Evolutionary conservation across 495 filamentous ascomycete genomes (phyloP), one percentile per base, ranked within the genome.

Genomic region (Bryoglossum gracile): DNA sequence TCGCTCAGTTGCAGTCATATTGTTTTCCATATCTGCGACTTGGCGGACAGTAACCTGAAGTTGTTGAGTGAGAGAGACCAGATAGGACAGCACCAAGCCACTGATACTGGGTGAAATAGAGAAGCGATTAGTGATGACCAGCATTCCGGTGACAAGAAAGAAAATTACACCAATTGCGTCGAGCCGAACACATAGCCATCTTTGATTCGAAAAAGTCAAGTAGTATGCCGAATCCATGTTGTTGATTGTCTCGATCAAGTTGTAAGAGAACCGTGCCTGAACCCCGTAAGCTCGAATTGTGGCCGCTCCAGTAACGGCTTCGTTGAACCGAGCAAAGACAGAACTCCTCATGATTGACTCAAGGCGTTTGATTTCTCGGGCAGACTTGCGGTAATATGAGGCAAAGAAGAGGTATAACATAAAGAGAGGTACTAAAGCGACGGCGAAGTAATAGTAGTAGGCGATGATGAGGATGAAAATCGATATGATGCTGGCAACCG

Each of bases 1-100:
- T n/a, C 90, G 84, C 62, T 96, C 90, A 1, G 88, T 88, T 0
- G 90, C 77, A 57, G 91, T 95, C 89, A 97, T 95, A 60, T 83
- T 81, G 68, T 95, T 95, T 63, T 97, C 89, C 19, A 95, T 85
- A 61, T 96, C 91, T 30, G 90, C 88, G 25, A 95, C 75, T 66
- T 95, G 89, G 24, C 87, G 80, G 13, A 96, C 86, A 3, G 86
- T 87, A 64, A 92, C 92, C 60, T 94, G 88, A 36, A 95, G 76
- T 82, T 92, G 86, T 67, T 89, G 84, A n/a, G 90, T 86, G 49
- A 95, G 90, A 28, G 80, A 74, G 2, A 96, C 71, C 52, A 95
- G 90, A 62, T 95, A 95, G 3, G 84, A 88, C 5, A 96, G 73
- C 0, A 96, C 87, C 23, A 96, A 67, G 8, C 91, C 90, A 41